A percentile compares a stretch with the other conserved stretches of the same genome.
These are phyloP conservation scores for Bipolaris zeicola DNA, from an alignment of 2,329 filamentous ascomycete genomes.

Conservation along the genomic window DNA sequence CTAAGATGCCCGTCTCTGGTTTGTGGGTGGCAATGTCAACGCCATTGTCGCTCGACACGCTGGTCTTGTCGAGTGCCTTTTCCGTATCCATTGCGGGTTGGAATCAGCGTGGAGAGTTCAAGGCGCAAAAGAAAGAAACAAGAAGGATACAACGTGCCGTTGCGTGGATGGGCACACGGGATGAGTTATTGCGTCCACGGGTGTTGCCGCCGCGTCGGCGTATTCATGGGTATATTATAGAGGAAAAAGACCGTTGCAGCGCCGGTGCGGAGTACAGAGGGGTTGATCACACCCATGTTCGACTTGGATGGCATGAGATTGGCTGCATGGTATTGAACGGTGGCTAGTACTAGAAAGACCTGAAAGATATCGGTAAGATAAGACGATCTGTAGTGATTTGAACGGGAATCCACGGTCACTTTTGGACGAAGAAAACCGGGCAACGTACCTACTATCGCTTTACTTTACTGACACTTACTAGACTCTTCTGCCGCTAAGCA, in stretches of 20 bases:
- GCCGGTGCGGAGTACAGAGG: slow-evolving; percentile 6
- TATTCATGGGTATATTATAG: not conserved
- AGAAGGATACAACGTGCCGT: not conserved
- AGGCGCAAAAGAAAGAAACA: not conserved
- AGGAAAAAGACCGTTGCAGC: slow-evolving; percentile 10
- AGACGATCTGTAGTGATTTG: no score
- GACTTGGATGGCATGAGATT: not conserved
- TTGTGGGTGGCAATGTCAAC: slow-evolving; percentile 1
- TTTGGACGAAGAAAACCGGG: no score
- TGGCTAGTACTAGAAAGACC: slow-evolving; percentile 26
- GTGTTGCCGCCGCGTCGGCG: slow-evolving; percentile 16
- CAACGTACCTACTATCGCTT: no score
- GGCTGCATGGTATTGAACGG: slow-evolving; percentile 24
- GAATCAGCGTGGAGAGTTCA: not conserved
- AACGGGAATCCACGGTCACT: no score
- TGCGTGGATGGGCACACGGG: not conserved
- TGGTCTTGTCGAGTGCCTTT: slow-evolving; percentile 21
- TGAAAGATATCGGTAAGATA: not conserved
- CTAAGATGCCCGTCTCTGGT: slow-evolving; percentile 22
- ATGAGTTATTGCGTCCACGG: not conserved
- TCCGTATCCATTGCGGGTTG: slow-evolving; percentile 19
- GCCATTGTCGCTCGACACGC: slow-evolving; percentile 17
- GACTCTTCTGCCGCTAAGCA: no score
- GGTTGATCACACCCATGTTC: slow-evolving; percentile 10
- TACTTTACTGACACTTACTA: no score